Base-by-base conservation (phyloP, 345 rosid species). In the Salix suchowensis region DNA sequence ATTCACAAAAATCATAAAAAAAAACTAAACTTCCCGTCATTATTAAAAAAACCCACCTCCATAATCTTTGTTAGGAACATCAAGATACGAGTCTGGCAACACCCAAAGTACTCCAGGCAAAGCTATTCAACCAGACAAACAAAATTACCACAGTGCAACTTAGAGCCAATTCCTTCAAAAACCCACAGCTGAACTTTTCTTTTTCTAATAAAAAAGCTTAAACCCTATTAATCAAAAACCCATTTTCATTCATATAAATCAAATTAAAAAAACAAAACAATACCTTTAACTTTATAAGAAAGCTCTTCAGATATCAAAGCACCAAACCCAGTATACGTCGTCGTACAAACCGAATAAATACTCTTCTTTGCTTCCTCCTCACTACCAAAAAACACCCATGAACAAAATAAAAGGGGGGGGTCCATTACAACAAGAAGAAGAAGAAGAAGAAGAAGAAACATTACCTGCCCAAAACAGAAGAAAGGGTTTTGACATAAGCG, bases 361-460 rank as follows among this genome's bases (percentile, higher is more conserved):
- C 86, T 93, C 94, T 93, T 96, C 90, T 88, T 93, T 50, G 99
- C 99, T 85, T 93, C 98, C 67, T 96, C 99, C 84, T 96, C 99
- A 70, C 99, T 93, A 71, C 40, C 34, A 13, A 60, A 37, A 79
- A 50, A 70, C 44, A 21, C 61, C 40, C 39, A 69, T 12, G 4
- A 37, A 7, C 7, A 72, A 18, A 18, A 13, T 21, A 21, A 65
- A 23, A 14, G 18, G 7, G n/a, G 34, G 78, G 62, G 52, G 32
- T 19, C 74, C 40, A 60, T 32, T 16, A 23, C 6, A 15, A 6
- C 28, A 52, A 12, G 15, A 60, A 58, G 62, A 12, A 2, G 26
- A 7, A 6, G 34, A 52, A 12, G 15, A 60, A 58, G 62, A 12
- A 2, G 26, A 7, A 64, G 6, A 7, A 11, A 16, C 4, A 15